A percentile compares a stretch with the other conserved stretches of the same genome.
Evolutionary conservation across 2,329 filamentous ascomycete species (phyloP).

Genomic region (Verticillium isaacii): DNA sequence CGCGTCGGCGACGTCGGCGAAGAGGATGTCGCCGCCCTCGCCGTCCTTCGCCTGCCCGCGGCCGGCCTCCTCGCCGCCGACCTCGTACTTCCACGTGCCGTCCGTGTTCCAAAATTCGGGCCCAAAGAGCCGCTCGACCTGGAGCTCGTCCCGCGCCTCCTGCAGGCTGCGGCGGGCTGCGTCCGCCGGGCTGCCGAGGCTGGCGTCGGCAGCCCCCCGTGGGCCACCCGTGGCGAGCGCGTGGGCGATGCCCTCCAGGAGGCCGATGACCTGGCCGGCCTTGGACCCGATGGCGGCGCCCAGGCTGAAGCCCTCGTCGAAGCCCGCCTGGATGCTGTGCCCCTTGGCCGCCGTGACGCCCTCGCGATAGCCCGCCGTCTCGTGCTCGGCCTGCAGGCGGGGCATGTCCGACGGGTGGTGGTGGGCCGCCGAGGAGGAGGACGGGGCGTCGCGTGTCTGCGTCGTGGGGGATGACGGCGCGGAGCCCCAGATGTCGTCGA

Average conservation of each 20-base stretch:
- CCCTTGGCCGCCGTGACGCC: constrained; percentile 75
- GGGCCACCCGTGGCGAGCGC: constrained; percentile 29
- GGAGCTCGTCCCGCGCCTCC: constrained; percentile 55
- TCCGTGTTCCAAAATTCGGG: constrained; percentile 63
- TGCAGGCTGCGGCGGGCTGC: constrained; percentile 26
- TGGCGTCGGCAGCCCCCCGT: constrained; percentile 4
- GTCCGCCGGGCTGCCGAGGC: constrained; percentile 5
- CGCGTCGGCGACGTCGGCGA: constrained; percentile 57
- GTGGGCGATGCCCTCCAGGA: constrained; percentile 65
- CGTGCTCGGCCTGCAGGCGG: constrained; percentile 69
- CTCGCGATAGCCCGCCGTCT: constrained; percentile 85
- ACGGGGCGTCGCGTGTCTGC: not conserved
- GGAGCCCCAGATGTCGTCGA: constrained; percentile 18
- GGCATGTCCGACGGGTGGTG: constrained; percentile 60
- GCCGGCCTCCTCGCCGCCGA: constrained; percentile 27
- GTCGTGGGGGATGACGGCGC: constrained; percentile 7
- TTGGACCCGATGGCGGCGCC: constrained; percentile 75
- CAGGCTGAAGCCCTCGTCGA: constrained; percentile 84
- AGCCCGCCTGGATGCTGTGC: constrained; percentile 74
- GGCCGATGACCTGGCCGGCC: constrained; percentile 70
- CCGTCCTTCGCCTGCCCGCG: constrained; percentile 24
- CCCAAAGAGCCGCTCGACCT: constrained; percentile 58
- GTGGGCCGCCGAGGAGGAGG: not conserved
- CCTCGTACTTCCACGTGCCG: constrained; percentile 65
- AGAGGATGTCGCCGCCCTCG: constrained; percentile 40